A percentile compares a stretch with the other conserved stretches of the same genome.
These are phyloP conservation scores for Radiomyces spectabilis DNA, from an alignment of 192 early-diverging fungal genomes.

Conservation along the genomic window DNA sequence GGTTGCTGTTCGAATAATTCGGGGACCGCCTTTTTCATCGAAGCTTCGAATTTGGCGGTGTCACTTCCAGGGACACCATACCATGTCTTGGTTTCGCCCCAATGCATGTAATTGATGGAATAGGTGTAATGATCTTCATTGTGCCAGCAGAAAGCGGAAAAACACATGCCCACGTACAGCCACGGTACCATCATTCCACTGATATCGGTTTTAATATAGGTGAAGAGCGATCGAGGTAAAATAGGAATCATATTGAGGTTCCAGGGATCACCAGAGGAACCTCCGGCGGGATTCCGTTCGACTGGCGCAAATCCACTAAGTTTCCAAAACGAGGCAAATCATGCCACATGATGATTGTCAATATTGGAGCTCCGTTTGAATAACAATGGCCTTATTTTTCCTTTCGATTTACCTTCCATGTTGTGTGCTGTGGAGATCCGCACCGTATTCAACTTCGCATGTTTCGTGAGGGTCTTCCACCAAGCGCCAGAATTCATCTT, in stretches of 20 bases:
- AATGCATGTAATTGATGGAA: constrained; percentile 94
- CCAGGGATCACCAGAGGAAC: constrained; percentile 69
- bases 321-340: neutral
- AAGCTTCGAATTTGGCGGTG: constrained; percentile 76
- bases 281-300: constrained; percentile 54
- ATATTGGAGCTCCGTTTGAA: too few relatives aligned
- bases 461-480: constrained; percentile 81
- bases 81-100: constrained; percentile 98
- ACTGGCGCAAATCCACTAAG: constrained; percentile 77
- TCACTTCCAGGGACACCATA: constrained; percentile 85
- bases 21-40: constrained; percentile 72
- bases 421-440: constrained; percentile 84
- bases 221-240: constrained; percentile 74
- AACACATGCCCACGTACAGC: constrained; percentile 95
- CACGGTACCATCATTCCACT: constrained; percentile 97
- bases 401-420: constrained; percentile 66
- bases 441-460: constrained; percentile 93
- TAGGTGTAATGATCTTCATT: constrained; percentile 97
- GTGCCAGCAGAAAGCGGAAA: constrained; percentile 97
- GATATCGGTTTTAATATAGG: constrained; percentile 86
- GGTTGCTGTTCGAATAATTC: constrained; percentile 88
- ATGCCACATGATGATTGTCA: too few relatives aligned
- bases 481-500: constrained; percentile 91
- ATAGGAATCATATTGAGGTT: constrained; percentile 86
- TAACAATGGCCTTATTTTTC: constrained; percentile 2